A percentile compares a stretch with the other conserved stretches of the same genome.
These are phyloP conservation scores for Sclerotinia trifoliorum DNA, from an alignment of 2,329 filamentous ascomycete species.

Conservation along the genomic window DNA sequence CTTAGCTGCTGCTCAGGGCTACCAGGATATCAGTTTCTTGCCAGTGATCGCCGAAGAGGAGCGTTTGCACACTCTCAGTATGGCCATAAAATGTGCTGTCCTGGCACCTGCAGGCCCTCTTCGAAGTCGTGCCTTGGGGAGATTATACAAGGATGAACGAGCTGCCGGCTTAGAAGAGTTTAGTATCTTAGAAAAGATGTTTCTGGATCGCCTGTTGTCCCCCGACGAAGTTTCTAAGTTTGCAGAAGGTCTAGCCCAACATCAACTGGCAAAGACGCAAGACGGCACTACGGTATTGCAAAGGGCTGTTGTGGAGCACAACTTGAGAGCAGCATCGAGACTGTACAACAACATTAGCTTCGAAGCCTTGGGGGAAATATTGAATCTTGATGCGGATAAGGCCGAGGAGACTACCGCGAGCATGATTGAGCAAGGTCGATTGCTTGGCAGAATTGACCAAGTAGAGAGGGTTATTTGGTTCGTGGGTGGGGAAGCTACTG, in stretches of 20 bases:
- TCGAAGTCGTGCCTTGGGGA: slow-evolving; percentile 74
- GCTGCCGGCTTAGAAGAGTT: slow-evolving; percentile 73
- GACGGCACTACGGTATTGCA: slow-evolving; percentile 92
- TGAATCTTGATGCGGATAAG: slow-evolving; percentile 75
- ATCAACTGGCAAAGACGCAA: slow-evolving; percentile 85
- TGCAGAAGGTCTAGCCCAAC: slow-evolving; percentile 73
- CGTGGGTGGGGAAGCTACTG: slow-evolving; percentile 68
- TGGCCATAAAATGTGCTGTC: slow-evolving; percentile 88
- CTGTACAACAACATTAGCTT: slow-evolving; percentile 77
- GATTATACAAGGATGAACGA: slow-evolving; percentile 92
- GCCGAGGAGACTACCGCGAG: slow-evolving; percentile 88
- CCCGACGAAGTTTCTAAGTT: slow-evolving; percentile 85
- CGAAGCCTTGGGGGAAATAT: slow-evolving; percentile 70
- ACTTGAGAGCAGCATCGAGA: slow-evolving; percentile 79
- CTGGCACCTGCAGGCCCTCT: slow-evolving; percentile 87
- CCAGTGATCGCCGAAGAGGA: slow-evolving; percentile 81
- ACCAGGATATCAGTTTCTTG: slow-evolving; percentile 82
- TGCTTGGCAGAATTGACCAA: slow-evolving; percentile 90
- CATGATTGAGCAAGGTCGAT: slow-evolving; percentile 93
- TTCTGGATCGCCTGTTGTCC: slow-evolving; percentile 79
- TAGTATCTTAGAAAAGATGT: slow-evolving; percentile 94
- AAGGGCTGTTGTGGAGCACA: slow-evolving; percentile 94
- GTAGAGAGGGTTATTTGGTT: slow-evolving; percentile 88
- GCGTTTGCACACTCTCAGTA: slow-evolving; percentile 76
- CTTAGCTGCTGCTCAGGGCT: slow-evolving; percentile 80